Evolutionary conservation across 768 basidiomycete species (phyloP).

Genomic region (Termitomyces sp.): DNA sequence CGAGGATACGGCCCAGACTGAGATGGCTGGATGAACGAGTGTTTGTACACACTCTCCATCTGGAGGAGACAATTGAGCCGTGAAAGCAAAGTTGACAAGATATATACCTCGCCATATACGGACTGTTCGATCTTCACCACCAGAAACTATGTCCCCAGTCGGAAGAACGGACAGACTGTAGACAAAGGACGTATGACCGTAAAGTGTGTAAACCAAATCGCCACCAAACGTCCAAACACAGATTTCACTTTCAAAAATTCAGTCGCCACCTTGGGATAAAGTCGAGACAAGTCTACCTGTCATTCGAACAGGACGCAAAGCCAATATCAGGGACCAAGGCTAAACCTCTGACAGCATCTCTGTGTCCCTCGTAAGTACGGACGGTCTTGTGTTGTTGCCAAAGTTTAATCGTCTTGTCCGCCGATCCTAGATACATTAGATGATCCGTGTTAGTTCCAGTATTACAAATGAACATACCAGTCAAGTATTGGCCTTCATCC

Average conservation of each 20-base stretch:
- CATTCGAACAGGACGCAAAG: constrained; percentile 95
- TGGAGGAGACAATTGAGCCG: constrained; percentile 20
- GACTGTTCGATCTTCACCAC: constrained; percentile 90
- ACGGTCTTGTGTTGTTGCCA: constrained; percentile 76
- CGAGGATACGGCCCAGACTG: constrained; percentile 91
- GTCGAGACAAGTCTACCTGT: constrained; percentile 49
- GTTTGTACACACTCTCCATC: constrained; percentile 88
- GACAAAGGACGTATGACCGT: constrained; percentile 95
- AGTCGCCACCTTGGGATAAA: background rate
- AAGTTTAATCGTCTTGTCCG: constrained; percentile 90
- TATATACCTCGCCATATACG: constrained; percentile 82
- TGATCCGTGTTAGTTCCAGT: background rate
- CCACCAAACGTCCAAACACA: constrained; percentile 88
- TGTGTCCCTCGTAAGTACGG: constrained; percentile 80
- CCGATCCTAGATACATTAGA: constrained; percentile 57
- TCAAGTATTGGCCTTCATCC: constrained; percentile 70
- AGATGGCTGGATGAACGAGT: constrained; percentile 90
- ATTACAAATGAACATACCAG: constrained; percentile 45
- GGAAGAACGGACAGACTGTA: constrained; percentile 85
- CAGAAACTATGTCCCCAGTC: constrained; percentile 78
- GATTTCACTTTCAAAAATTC: constrained; percentile 60
- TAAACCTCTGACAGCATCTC: constrained; percentile 86
- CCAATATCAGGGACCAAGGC: constrained; percentile 78
- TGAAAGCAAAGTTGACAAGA: background rate
- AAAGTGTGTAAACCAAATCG: constrained; percentile 69